Evolutionary conservation across 1,139 yeast genomes (phyloP).

Genomic region (Nakaseomyces bracarensis): DNA sequence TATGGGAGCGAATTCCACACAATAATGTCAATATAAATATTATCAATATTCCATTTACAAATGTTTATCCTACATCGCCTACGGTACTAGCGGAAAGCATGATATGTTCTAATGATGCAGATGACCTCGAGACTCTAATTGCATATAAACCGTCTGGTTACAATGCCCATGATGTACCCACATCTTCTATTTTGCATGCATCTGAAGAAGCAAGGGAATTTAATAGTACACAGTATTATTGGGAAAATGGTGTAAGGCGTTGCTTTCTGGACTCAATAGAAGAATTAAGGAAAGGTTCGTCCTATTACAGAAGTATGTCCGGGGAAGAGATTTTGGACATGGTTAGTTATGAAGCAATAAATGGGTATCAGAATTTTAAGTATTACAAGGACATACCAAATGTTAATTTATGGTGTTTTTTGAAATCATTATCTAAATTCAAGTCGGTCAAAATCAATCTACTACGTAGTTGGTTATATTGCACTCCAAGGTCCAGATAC

Average conservation of each 20-base stretch:
- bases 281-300: conserved; percentile 4
- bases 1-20: conserved; percentile 30
- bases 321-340: conserved; percentile 13
- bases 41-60: conserved; percentile 30
- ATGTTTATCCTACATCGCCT: conserved; percentile 29
- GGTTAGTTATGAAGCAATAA: conserved; percentile 18
- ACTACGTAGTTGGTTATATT: conserved; percentile 32
- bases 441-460: conserved; percentile 32
- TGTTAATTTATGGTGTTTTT: conserved; percentile 30
- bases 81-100: conserved; percentile 21
- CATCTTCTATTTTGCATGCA: not conserved
- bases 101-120: conserved; percentile 10
- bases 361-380: conserved; percentile 24
- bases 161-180: conserved; percentile 10
- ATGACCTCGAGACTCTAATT: conserved; percentile 25
- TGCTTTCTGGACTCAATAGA: conserved; percentile 16
- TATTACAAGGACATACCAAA: conserved; percentile 30
- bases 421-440: conserved; percentile 27
- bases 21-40: conserved; percentile 26
- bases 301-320: conserved; percentile 9
- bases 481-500: conserved; percentile 32
- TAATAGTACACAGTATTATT: conserved; percentile 14
- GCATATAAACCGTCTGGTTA: conserved; percentile 10
- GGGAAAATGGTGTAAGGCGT: conserved; percentile 20
- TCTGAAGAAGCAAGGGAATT: conserved; percentile 7